Base-by-base conservation (phyloP, 257 asterid species). In the Leptodermis oblonga region DNA sequence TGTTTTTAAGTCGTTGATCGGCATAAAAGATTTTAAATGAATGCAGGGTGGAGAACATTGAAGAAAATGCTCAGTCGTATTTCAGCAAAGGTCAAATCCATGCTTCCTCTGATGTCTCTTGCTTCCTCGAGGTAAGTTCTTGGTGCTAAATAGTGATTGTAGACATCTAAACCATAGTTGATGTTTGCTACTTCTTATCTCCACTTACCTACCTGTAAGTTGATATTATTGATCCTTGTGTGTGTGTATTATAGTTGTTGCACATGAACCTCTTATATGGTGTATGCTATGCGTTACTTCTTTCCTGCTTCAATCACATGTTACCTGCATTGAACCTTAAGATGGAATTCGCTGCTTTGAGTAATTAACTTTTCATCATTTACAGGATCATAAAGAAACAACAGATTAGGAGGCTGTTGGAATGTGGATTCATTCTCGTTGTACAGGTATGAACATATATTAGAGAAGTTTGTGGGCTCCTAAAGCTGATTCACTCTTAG, bases 1-100 rank as follows among this genome's bases (percentile, higher is more conserved):
- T 62, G 31, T 62, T 39, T n/a, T 77, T 22, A 62, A 43, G 49
- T 43, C 55, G 25, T 23, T 10, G 70, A 70, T 17, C 28, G 5
- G 39, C 51, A 36, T 36, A 30, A 59, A 60, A 59, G 64, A 61
- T 55, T 67, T 51, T 53, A 72, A 68, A 69, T 59, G 43, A 72
- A 61, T 77, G 77, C 86, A 92, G 97, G 86, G 82, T 92, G 83
- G 97, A 88, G 43, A 84, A 82, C 65, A 92, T 92, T 23, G 98
- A 92, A 77, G 97, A 90, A 80, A 85, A 86, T 74, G 96, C 88
- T 59, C 86, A 82, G 62, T 82, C 87, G 41, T 92, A 92, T 77
- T 84, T 86, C 58, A 81, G 95, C 53, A 70, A 68, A 28, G 97
- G 98, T 25, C 83, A 83, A 73, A 85, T 84, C 71, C 88, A 73